Percentiles rank a stretch among this genome's conserved stretches.
Conservation (phyloP, 306 rosid species). For the Cicer yamashitae region DNA sequence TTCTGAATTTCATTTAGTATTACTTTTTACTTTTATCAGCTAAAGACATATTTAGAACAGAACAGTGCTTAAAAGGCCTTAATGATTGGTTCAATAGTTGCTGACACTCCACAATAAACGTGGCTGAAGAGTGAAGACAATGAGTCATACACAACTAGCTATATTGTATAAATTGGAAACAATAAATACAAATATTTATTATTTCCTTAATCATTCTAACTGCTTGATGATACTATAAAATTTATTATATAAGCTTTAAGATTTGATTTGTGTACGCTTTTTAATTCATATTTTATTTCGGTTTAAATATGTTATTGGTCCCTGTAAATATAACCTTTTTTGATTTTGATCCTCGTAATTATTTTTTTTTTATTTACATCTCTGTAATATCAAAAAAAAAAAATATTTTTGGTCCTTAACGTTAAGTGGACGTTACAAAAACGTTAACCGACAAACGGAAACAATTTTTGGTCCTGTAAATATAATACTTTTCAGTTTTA, state of each 20-base stretch:
- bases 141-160: background rate
- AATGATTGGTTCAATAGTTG: conserved; percentile 1
- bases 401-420: too few species aligned
- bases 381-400: too few species aligned
- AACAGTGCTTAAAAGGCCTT: background rate
- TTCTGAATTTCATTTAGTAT: background rate
- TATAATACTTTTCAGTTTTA: too few species aligned
- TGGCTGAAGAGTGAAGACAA: background rate
- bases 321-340: too few species aligned
- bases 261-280: background rate
- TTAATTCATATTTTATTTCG: background rate
- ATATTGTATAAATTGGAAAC: background rate
- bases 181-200: background rate
- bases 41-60: background rate
- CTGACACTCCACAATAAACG: background rate
- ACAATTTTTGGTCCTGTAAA: too few species aligned
- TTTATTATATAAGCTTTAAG: background rate
- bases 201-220: background rate
- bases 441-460: too few species aligned
- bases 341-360: too few species aligned
- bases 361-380: too few species aligned
- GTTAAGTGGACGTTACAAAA: too few species aligned
- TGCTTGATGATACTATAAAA: background rate
- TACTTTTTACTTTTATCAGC: background rate
- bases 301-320: too few species aligned